Conservation (phyloP, 176 grass and related monocot genomes). For the Triticum turgidum region DNA sequence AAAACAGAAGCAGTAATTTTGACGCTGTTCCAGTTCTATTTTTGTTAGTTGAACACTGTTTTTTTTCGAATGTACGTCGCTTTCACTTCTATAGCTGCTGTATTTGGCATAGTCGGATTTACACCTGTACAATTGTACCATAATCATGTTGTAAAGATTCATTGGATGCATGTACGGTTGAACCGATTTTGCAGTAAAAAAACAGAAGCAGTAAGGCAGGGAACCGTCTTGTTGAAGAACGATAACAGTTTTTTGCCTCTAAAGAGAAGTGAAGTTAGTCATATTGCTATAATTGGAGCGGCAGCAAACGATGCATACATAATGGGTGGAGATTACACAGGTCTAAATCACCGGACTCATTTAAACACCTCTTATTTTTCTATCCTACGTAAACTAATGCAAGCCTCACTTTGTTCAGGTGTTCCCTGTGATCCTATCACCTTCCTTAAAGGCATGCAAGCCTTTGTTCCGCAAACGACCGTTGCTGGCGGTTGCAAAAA, state of each 20-base stretch:
- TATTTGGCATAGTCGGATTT: too few species aligned
- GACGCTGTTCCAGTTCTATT: neutral
- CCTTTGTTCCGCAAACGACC: slow-evolving; percentile 51
- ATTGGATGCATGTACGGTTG: too few species aligned
- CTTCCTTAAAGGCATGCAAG: slow-evolving; percentile 65
- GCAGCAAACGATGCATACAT: slow-evolving; percentile 56
- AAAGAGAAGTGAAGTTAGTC: slow-evolving; percentile 45
- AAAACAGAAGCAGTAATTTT: neutral
- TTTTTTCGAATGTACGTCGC: too few species aligned
- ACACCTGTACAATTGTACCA: too few species aligned
- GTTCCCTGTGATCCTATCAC: slow-evolving; percentile 59
- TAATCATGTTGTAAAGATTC: too few species aligned
- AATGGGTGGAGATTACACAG: slow-evolving; percentile 82
- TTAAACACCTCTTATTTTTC: slow-evolving; percentile 6
- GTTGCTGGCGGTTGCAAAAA: slow-evolving; percentile 62
- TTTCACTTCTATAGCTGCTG: too few species aligned
- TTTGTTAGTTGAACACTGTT: neutral
- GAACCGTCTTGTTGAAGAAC: slow-evolving; percentile 86
- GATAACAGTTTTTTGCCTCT: slow-evolving; percentile 70
- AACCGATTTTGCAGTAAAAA: too few species aligned
- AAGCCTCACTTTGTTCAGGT: slow-evolving; percentile 47
- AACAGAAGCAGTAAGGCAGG: slow-evolving; percentile 72
- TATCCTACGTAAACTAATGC: neutral
- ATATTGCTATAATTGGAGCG: slow-evolving; percentile 71
- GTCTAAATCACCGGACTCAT: slow-evolving; percentile 31